Percentiles rank a stretch among this genome's conserved stretches.
These are phyloP conservation scores for Cornus kousa DNA, from an alignment of 148 eudicot genomes.

Conservation along the genomic window DNA sequence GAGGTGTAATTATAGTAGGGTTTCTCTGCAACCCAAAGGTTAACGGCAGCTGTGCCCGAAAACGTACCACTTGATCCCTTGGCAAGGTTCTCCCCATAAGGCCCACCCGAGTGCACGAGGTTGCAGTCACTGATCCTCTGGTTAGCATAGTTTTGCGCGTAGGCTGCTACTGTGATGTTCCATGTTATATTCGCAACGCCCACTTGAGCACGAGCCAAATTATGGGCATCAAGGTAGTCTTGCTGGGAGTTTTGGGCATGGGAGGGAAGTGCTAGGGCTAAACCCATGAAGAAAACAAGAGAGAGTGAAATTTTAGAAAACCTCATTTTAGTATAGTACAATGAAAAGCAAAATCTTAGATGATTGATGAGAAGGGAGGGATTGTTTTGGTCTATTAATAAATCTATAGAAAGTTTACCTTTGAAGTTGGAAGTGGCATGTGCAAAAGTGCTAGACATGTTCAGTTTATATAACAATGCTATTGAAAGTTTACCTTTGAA, in stretches of 20 bases:
- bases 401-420: not conserved
- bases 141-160: constrained; percentile 33
- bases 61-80: constrained; percentile 2
- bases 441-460: not conserved
- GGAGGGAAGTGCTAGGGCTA: constrained; percentile 4
- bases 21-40: constrained; percentile 35
- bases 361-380: not conserved
- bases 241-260: constrained; percentile 37
- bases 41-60: constrained; percentile 20
- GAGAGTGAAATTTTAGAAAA: not conserved
- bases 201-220: constrained; percentile 30
- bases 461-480: no score
- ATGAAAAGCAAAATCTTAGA: not conserved
- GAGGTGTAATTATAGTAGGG: constrained; percentile 21
- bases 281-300: not conserved
- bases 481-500: not conserved
- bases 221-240: constrained; percentile 38
- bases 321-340: not conserved
- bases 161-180: constrained; percentile 26
- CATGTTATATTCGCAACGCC: constrained; percentile 29
- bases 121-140: constrained; percentile 27
- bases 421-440: not conserved
- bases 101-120: constrained; percentile 29
- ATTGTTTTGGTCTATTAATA: not conserved
- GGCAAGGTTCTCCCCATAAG: constrained; percentile 39